Conservation (phyloP, 2,329 filamentous ascomycete genomes). For the Stagonosporopsis chrysanthemi region DNA sequence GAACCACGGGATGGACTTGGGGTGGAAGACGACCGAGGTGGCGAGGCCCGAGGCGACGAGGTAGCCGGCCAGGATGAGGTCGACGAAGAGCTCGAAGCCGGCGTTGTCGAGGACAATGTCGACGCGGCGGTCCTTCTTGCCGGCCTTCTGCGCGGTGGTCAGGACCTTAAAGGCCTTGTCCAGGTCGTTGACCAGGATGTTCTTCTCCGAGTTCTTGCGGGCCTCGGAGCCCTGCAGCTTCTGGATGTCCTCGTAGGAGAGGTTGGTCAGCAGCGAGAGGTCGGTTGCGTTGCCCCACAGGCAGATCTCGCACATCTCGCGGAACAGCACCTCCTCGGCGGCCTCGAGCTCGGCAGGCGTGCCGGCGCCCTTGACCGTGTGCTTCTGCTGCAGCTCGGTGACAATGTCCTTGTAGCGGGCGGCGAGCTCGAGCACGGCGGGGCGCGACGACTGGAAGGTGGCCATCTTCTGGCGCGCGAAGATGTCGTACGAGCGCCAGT, state of each 20-base stretch:
- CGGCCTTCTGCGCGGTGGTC: conserved; percentile 68
- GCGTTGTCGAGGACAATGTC: conserved; percentile 98
- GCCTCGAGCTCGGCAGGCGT: conserved; percentile 64
- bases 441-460: conserved; percentile 90
- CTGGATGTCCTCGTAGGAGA: conserved; percentile 95
- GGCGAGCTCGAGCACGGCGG: conserved; percentile 83
- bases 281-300: conserved; percentile 98
- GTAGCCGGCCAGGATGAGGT: conserved; percentile 90
- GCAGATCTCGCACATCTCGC: conserved; percentile 95
- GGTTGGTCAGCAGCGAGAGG: conserved; percentile 84
- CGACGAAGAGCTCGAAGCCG: conserved; percentile 96
- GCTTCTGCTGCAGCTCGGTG: conserved; percentile 67
- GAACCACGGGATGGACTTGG: conserved; percentile 97
- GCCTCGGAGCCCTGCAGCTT: conserved; percentile 91
- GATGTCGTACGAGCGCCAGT: conserved; percentile 91
- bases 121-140: conserved; percentile 73
- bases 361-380: conserved; percentile 52
- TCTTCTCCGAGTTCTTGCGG: conserved; percentile 85
- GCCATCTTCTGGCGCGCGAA: conserved; percentile 89
- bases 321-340: conserved; percentile 80
- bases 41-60: conserved; percentile 84
- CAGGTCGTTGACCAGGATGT: conserved; percentile 90
- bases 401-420: conserved; percentile 79
- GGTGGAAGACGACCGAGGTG: conserved; percentile 85
- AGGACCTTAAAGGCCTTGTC: conserved; percentile 73